Evolutionary conservation across 225 moss, liverwort and hornwort species (phyloP).

Genomic region (Sphagnum tenellum): DNA sequence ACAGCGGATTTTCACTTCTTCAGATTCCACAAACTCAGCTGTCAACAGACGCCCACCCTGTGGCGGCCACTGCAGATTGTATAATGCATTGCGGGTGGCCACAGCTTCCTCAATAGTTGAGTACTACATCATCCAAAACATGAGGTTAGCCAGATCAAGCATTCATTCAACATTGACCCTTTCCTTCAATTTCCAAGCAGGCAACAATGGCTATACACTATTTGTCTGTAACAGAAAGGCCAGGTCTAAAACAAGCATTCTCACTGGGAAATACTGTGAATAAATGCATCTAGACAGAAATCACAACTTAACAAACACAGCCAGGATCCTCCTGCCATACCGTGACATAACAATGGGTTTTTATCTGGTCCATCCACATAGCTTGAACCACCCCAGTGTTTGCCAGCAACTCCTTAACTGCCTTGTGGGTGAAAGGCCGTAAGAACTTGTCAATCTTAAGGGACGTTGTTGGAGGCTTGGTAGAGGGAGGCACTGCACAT

Average conservation of each 20-base stretch:
- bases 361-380: constrained; percentile 99
- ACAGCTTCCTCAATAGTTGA: constrained; percentile 74
- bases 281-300: too few relatives aligned
- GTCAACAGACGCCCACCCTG: constrained; percentile 80
- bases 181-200: too few relatives aligned
- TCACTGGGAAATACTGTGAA: too few relatives aligned
- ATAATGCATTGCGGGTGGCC: constrained; percentile 83
- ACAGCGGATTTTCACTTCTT: constrained; percentile 73
- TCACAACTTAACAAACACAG: too few relatives aligned
- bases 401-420: constrained; percentile 80
- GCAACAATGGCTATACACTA: too few relatives aligned
- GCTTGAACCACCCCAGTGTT: constrained; percentile 86
- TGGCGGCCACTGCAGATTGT: constrained; percentile 92
- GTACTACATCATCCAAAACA: constrained; percentile 34
- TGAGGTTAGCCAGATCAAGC: too few relatives aligned
- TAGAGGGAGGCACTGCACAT: constrained; percentile 66
- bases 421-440: constrained; percentile 94
- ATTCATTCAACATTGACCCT: too few relatives aligned
- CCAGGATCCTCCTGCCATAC: constrained; percentile 19
- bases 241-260: too few relatives aligned
- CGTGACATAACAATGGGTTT: constrained; percentile 96
- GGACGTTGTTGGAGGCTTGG: constrained; percentile 57
- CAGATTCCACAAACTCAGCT: constrained; percentile 87
- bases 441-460: constrained; percentile 96
- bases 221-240: too few relatives aligned